A percentile compares a stretch with the other conserved stretches of the same genome.
These are phyloP conservation scores for Rhazya stricta DNA, from an alignment of 257 asterid genomes.

Conservation along the genomic window DNA sequence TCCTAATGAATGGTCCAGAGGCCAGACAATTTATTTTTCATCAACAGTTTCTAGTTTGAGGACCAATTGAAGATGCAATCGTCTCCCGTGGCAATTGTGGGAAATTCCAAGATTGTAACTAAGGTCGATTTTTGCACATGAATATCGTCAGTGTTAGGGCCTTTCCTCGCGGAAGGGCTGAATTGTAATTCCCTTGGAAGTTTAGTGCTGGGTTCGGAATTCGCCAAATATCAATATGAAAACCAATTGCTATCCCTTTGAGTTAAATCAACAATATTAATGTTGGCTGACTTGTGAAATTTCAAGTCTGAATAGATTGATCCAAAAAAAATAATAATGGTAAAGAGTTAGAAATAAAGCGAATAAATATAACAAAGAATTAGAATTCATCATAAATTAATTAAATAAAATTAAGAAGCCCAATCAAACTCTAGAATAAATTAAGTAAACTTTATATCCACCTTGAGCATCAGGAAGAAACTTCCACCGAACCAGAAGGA, in stretches of 20 bases:
- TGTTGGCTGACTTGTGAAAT: conserved; percentile 26
- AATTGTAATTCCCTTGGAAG: conserved; percentile 23
- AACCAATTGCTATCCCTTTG: conserved; percentile 46
- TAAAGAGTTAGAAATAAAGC: no score
- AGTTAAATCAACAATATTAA: conserved; percentile 32
- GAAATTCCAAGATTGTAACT: conserved; percentile 32
- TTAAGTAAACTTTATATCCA: no score
- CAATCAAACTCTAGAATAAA: no score
- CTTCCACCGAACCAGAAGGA: no score
- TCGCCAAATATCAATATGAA: conserved; percentile 44
- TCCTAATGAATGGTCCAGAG: conserved; percentile 68
- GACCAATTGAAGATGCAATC: conserved; percentile 56
- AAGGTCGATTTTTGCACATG: conserved; percentile 35
- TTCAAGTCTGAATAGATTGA: conserved; percentile 21
- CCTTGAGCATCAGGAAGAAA: no score
- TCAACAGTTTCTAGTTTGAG: conserved; percentile 42
- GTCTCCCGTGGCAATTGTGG: conserved; percentile 45
- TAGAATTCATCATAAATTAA: neutral
- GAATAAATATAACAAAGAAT: no score
- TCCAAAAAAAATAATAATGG: neutral
- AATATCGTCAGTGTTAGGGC: conserved; percentile 61
- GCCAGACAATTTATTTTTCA: conserved; percentile 50
- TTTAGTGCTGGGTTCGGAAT: conserved; percentile 24
- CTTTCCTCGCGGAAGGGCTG: conserved; percentile 39
- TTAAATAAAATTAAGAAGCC: no score